A percentile compares a stretch with the other conserved stretches of the same genome.
phyloP scores from a whole-genome alignment of 2,329 filamentous ascomycete species.

The Aspergillus candidus region DNA sequence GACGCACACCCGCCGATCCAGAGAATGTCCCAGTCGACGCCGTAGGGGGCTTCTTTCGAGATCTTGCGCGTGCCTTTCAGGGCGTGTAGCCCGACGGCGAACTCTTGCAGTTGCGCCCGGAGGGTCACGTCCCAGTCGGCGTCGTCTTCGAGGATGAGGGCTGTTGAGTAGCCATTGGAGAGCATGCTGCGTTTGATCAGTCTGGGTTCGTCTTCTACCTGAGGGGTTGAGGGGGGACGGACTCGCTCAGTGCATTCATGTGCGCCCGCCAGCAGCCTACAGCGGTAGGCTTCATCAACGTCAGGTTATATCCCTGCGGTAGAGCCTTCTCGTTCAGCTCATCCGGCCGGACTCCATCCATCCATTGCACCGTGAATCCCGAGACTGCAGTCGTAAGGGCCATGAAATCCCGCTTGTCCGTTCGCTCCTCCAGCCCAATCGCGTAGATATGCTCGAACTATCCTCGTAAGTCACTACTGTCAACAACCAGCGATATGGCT shows the following conservation, averaged over 20 bases:
- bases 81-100: conserved; percentile 26
- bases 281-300: conserved; percentile 20
- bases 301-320: conserved; percentile 23
- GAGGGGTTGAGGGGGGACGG: conserved; percentile 1
- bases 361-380: conserved; percentile 40
- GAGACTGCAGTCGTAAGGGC: conserved; percentile 39
- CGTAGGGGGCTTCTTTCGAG: conserved; percentile 39
- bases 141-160: conserved; percentile 53
- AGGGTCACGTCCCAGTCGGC: conserved; percentile 53
- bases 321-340: conserved; percentile 40
- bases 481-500: background rate
- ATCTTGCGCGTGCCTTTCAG: conserved; percentile 24
- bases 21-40: conserved; percentile 49
- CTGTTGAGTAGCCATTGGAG: conserved; percentile 41
- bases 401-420: conserved; percentile 47
- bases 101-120: conserved; percentile 43
- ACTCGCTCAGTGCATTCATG: conserved; percentile 32
- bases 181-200: conserved; percentile 32
- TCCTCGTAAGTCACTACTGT: background rate
- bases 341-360: conserved; percentile 40
- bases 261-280: conserved; percentile 41
- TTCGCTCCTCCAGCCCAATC: conserved; percentile 43
- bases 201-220: background rate
- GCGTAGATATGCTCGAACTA: conserved; percentile 44
- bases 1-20: conserved; percentile 46